Evolutionary conservation across 2,329 filamentous ascomycete genomes (phyloP), one percentile per base, ranked within the genome.

Genomic region (Blumeria hordei): DNA sequence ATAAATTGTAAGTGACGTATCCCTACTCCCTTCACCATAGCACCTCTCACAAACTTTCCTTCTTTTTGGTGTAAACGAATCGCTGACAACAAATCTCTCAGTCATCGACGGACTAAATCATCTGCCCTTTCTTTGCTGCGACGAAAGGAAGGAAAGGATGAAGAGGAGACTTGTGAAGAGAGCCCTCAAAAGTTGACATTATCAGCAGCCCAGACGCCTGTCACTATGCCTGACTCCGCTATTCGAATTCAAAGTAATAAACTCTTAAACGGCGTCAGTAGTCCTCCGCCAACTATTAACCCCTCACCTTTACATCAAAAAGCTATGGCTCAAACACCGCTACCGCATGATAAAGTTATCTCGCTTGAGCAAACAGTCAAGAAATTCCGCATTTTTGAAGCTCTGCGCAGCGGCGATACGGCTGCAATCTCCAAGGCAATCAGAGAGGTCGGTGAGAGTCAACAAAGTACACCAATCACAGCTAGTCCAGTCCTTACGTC

Each of bases 381-480:
- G 65, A 88, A 94, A 60, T 98, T 98, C 68, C 81, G 88, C 60
- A 79, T 95, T 50, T 94, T 96, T 65, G 92, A 96, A 70, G 84
- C 88, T 44, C 72, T 98, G 60, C 79, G 90, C 60, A 92, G 78
- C 66, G 92, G 92, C 55, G 90, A 98, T 66, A 94, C 87, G 0
- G 82, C 81, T 12, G 85, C 85, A 39, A 95, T 98, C 62, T 86
- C 85, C 34, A 90, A 83, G 66, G 85, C 85, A 1, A 85, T 95
- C 60, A 76, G 82, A 57, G 83, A 88, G 57, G 77, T 75, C 6
- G 61, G 63, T 55, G 55, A 57, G 10, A 59, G 53, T 32, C 56
- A 43, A 68, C 68, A 57, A 70, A 71, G 51, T 67, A 73, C 53
- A 70, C 47, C 56, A 21, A 59, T 44, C 16, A 59, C 55, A 16